Evolutionary conservation across 73 alveolate genomes (phyloP), one percentile per base, ranked within the genome.

Genomic region (Uronychia binucleata): DNA sequence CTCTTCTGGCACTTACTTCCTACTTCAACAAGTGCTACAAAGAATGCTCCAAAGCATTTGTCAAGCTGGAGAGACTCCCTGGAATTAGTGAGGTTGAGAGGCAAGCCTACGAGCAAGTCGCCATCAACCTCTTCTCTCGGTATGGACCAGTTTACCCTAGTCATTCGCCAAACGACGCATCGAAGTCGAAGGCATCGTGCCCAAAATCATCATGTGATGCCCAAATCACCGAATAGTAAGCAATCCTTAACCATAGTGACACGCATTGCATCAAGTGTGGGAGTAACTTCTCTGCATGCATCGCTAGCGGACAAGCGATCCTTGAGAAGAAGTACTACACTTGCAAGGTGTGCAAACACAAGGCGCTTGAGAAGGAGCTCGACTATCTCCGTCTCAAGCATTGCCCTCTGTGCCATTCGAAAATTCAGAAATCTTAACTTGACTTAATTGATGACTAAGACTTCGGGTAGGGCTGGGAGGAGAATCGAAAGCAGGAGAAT

Each of bases 21-120:
- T 98, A 90, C 89, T 96, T 93, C 85, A 95, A 98, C 85, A 96
- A 94, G 85, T 96, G 97, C 88, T 98, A 90, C 85, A 97, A 95
- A 92, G 99, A 98, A 84, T 98, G 99, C 86, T 97, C 99, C 13
- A 97, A 96, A 90, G 99, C 99, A 13, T 94, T 98, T 75, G 98
- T 97, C 1, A 98, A 98, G 82, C 94, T 98, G 1, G 99, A 98
- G 85, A 96, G 98, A 80, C 93, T 98, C 28, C 97, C 95, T 28
- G 88, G 94, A 0, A 90, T 94, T 30, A 91, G 97, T 1, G 96
- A 95, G 25, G 93, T 91, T 35, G 99, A 98, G 84, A 95, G 96
- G 76, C 98, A 95, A 79, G 84, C 91, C 74, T 98, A 94, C 77
- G 96, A 97, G 78, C 97, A 91, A 81, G 87, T 98, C 58, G 99